phyloP scores from a whole-genome alignment of 2,329 filamentous ascomycete genomes.

The Aspergillus puulaauensis region DNA sequence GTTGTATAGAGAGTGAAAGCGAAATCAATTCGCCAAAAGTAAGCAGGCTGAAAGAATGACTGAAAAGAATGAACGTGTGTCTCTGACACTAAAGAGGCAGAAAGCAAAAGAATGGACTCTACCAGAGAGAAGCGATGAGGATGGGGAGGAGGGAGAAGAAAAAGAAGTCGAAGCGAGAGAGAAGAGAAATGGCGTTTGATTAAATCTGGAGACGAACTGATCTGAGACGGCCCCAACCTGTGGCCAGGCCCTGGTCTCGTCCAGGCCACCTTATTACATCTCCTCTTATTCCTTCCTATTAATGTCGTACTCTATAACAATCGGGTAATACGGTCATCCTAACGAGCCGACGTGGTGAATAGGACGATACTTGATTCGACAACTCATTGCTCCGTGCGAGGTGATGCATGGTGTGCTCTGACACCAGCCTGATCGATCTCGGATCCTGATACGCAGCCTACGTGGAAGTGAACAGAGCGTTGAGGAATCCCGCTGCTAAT shows the following conservation, averaged over 20 bases:
- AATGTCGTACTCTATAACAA: not conserved
- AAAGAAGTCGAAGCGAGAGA: constrained; percentile 6
- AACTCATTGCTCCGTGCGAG: no score
- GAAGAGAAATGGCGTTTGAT: constrained; percentile 11
- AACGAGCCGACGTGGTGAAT: no score
- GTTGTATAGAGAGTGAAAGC: constrained; percentile 17
- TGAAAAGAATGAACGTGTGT: constrained; percentile 11
- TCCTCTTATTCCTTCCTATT: not conserved
- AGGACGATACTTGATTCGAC: no score
- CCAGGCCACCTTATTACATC: not conserved
- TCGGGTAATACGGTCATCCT: not conserved
- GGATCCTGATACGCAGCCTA: no score
- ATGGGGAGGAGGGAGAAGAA: constrained; percentile 13
- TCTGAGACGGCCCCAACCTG: constrained; percentile 4
- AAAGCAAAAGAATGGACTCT: constrained; percentile 13
- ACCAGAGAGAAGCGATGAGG: constrained; percentile 13
- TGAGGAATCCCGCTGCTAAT: not conserved
- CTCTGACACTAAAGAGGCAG: constrained; percentile 16
- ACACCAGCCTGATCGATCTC: not conserved
- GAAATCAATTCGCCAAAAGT: constrained; percentile 37
- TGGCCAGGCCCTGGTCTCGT: not conserved
- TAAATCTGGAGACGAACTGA: constrained; percentile 14
- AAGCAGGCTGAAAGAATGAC: constrained; percentile 12
- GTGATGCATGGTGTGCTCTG: not conserved
- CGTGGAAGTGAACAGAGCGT: no score